Percentiles rank a stretch among this genome's conserved stretches.
phyloP scores from a whole-genome alignment of 495 filamentous ascomycete species.

The Cetradonia linearis region DNA sequence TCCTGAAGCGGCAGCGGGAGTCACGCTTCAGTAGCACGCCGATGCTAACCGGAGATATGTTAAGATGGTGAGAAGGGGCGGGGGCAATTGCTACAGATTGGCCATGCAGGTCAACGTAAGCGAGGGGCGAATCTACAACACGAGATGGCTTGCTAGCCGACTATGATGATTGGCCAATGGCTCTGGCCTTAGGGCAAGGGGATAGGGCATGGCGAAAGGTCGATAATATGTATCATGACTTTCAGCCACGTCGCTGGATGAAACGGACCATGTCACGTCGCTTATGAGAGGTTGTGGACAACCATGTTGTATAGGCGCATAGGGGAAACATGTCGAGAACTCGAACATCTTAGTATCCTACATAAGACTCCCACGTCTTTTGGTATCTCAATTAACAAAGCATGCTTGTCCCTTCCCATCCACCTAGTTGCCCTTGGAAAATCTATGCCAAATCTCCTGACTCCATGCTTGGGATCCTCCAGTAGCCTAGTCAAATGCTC shows the following conservation, averaged over 20 bases:
- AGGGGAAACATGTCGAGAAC: neutral
- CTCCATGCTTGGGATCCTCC: constrained; percentile 11
- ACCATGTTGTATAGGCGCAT: neutral
- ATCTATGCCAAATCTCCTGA: constrained; percentile 13
- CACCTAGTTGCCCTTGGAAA: constrained; percentile 34
- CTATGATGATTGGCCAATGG: constrained; percentile 19
- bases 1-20: neutral
- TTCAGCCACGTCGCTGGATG: neutral
- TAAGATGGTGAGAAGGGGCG: neutral
- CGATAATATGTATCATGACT: neutral
- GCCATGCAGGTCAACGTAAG: constrained; percentile 4
- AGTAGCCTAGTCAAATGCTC: constrained; percentile 5
- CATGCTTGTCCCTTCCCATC: constrained; percentile 4
- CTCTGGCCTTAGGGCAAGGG: neutral
- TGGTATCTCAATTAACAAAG: constrained; percentile 12
- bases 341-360: constrained; percentile 12
- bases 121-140: constrained; percentile 9
- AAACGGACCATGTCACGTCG: neutral
- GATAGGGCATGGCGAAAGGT: constrained; percentile 4
- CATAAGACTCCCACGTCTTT: constrained; percentile 7
- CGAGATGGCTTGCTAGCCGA: neutral
- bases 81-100: neutral
- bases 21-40: constrained; percentile 1
- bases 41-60: constrained; percentile 2
- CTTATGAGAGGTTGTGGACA: neutral